Evolutionary conservation across 2,329 filamentous ascomycete species (phyloP).

Genomic region (Monosporascus ibericus): DNA sequence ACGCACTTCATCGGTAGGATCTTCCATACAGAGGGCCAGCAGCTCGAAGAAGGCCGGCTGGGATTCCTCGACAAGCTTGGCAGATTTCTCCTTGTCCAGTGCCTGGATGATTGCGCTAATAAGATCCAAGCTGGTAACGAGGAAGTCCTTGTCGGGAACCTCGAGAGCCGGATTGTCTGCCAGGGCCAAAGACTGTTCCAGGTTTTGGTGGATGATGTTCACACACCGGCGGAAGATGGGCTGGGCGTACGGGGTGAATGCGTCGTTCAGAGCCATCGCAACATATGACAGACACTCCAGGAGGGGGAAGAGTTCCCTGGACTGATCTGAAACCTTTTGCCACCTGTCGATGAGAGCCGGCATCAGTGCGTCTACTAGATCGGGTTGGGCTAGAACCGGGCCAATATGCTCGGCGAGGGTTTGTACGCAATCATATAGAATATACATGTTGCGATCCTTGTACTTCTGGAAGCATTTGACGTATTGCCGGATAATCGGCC

Average conservation of each 20-base stretch:
- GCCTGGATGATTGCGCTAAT: conserved; percentile 91
- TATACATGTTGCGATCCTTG: conserved; percentile 99
- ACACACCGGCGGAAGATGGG: conserved; percentile 86
- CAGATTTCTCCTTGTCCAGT: conserved; percentile 65
- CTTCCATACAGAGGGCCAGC: conserved; percentile 86
- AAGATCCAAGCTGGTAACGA: conserved; percentile 90
- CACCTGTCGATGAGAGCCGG: conserved; percentile 85
- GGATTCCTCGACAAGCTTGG: conserved; percentile 68
- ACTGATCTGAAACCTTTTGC: conserved; percentile 80
- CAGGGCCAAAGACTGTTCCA: conserved; percentile 72
- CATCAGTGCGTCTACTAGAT: conserved; percentile 84
- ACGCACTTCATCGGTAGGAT: conserved; percentile 82
- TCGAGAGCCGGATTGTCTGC: conserved; percentile 64
- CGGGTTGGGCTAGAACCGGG: conserved; percentile 68
- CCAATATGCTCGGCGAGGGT: conserved; percentile 91
- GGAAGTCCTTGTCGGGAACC: conserved; percentile 89
- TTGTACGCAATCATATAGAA: conserved; percentile 97
- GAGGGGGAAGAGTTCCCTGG: conserved; percentile 86
- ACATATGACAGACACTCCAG: conserved; percentile 97
- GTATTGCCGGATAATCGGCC: conserved; percentile 86
- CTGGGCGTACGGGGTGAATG: conserved; percentile 78
- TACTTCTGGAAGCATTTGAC: conserved; percentile 89
- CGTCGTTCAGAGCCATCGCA: conserved; percentile 73
- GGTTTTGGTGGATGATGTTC: conserved; percentile 84
- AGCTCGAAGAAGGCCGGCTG: conserved; percentile 87